Evolutionary conservation across 2,329 filamentous ascomycete genomes (phyloP), one percentile per base, ranked within the genome.

Genomic region (Metarhizium humberi): DNA sequence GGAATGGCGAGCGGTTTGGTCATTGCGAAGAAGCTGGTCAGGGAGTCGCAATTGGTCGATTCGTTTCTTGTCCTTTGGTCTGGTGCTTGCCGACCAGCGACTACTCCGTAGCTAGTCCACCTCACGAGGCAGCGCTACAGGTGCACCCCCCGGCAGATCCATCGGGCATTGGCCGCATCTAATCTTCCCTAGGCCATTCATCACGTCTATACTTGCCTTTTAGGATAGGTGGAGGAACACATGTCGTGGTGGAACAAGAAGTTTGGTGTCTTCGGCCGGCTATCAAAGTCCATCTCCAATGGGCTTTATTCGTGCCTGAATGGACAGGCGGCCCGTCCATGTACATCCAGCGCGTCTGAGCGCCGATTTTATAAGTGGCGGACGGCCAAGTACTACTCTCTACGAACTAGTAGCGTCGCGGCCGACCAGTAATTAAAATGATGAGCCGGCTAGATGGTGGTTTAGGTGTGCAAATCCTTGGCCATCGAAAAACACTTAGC

Each of bases 171-270:
- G 52, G 25, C 46, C 25, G 40, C 52, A 45, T 47, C 25, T 43
- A 49, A 53, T 38, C 46, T 36, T 55, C 13, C 25, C 7, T 18
- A 51, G 16, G 42, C 45, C 46, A 29, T 18, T 29, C 45, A 43
- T 34, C 18, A 48, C 46, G 52, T 43, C 52, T 54, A 16, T 10
- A 53, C 30, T 54, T 54, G 38, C 38, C 47, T 50, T 32, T 50
- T 54, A 20, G 6, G 42, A 25, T n/a, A 13, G 4, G 48, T 46
- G 48, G 47, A 16, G 48, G 38, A 38, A 42, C 13, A 16, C 10
- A 14, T 51, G 20, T 46, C 47, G 42, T 13, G 25, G 48, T 18
- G 20, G 10, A 13, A 20, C n/a, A 45, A 20, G n/a, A 45, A 45
- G 42, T 16, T 45, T 45, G 38, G 13, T 40, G 13, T 16, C 14